These are phyloP conservation scores for Trematosphaeria pertusa DNA, from an alignment of 2,329 filamentous ascomycete species.

Conservation along the genomic window DNA sequence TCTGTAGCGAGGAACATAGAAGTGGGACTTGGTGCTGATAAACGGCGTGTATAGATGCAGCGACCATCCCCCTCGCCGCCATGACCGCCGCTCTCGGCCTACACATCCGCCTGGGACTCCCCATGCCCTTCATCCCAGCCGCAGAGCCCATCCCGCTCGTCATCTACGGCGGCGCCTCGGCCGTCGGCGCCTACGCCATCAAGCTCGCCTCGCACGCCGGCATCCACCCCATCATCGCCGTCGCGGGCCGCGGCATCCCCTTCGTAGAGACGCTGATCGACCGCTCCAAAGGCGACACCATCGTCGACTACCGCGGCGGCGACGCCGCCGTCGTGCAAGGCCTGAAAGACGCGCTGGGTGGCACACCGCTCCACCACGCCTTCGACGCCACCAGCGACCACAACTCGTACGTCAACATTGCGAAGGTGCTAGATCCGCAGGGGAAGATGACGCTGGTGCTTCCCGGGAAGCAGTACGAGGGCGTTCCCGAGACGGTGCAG, in stretches of 20 bases:
- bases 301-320: constrained; percentile 59
- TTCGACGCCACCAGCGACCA: constrained; percentile 65
- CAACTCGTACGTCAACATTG: constrained; percentile 45
- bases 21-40: not conserved
- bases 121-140: constrained; percentile 41
- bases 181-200: constrained; percentile 46
- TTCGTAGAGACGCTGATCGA: constrained; percentile 44
- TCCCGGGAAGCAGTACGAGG: constrained; percentile 52
- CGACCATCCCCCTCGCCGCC: constrained; percentile 51
- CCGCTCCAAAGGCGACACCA: constrained; percentile 39
- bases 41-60: constrained; percentile 38
- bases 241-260: constrained; percentile 40
- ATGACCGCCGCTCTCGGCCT: constrained; percentile 52
- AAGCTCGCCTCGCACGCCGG: constrained; percentile 43
- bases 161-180: constrained; percentile 46
- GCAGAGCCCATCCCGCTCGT: constrained; percentile 28
- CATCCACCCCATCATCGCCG: constrained; percentile 47
- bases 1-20: not conserved
- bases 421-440: constrained; percentile 39
- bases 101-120: constrained; percentile 48
- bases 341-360: constrained; percentile 53
- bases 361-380: constrained; percentile 56
- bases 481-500: constrained; percentile 49
- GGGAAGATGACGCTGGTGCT: constrained; percentile 50
- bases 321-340: constrained; percentile 50